Base-by-base conservation (phyloP, 768 basidiomycete species). In the Pluteus cervinus region DNA sequence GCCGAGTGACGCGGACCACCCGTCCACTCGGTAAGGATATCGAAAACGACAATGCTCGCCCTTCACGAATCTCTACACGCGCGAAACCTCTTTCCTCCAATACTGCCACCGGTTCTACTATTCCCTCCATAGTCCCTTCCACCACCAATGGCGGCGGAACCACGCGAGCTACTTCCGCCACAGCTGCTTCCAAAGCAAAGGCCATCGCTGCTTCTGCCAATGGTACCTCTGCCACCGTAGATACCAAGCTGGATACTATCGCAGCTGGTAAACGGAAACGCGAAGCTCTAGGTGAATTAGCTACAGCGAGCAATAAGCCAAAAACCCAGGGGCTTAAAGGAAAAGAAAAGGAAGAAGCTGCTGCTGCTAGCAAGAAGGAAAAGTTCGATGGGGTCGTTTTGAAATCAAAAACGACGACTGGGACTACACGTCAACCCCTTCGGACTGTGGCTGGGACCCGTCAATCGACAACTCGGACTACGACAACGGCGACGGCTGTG, bases 261-360 rank as follows among this genome's bases (percentile, higher is more conserved):
- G 68, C n/a, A n/a, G n/a, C 68, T 3, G 78, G 73, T 34, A 87
- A 88, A 57, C 73, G 87, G 45, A 89, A 89, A 57, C 81, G 88
- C 29, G 81, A 82, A 34, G 86, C 86, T 0, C 66, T 90, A 18
- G 80, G 77, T 22, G 87, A 90, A 56, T 81, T 87, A 29, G 72
- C 77, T 6, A 63, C 58, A 9, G 52, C 63, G 15, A 62, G 55
- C 43, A 77, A 79, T 50, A 77, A 75, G 49, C 68, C 58, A 24
- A 47, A 68, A 44, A 66, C 65, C 43, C 50, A 51, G 33, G 56
- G 55, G 20, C 47, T 52, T 29, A 69, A 70, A 51, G 73, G 70
- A 36, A 86, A 86, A 62, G 73, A 70, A 35, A 84, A 81, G 60
- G 70, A 63, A 49, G 63, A 62, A 22, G 63, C 39, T 59, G n/a